Base-by-base conservation (phyloP, 345 rosid species). In the Dimocarpus longan region DNA sequence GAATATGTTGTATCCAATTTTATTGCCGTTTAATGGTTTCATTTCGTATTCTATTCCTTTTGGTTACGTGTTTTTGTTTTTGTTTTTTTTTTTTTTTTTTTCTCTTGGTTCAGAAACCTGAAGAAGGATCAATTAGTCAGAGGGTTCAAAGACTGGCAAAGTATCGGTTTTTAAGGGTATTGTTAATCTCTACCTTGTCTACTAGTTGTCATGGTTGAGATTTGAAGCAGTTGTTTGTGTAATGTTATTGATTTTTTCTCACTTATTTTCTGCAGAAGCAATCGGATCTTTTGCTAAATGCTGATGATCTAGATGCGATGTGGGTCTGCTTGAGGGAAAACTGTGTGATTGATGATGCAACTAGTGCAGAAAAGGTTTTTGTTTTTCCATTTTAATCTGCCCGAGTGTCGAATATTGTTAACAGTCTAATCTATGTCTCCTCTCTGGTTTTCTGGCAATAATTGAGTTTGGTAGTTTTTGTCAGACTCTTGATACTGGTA, bases 261-360 rank as follows among this genome's bases (percentile, higher is more conserved):
- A 22, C 48, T 70, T 86, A 59, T 64, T 74, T 77, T 82, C 74
- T 88, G 81, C 97, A 96, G 99, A 96, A 94, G 80, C 99, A 96
- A 88, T 93, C 98, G 5, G 99, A 96, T 91, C 92, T 93, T 76
- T 84, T 96, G 85, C 88, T 94, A 62, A 96, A 96, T 63, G 95
- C 98, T 12, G 99, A 96, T 85, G 99, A 96, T 85, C 88, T 96
- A 80, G 97, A 95, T 88, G 98, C 98, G 66, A 96, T 96, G 99
- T 96, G 98, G 99, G 91, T 87, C 85, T 96, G 98, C 88, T 87
- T 96, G 84, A 91, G 99, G 84, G 99, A 96, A 81, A 96, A 96
- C 74, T 96, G 99, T 87, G 99, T 96, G 64, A 92, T 96, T 78
- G 99, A 94, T 85, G 99, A 96, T 82, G 94, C 94, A 78, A 96